phyloP scores from a whole-genome alignment of 176 grass and related monocot genomes.

The Bothriochloa decipiens region DNA sequence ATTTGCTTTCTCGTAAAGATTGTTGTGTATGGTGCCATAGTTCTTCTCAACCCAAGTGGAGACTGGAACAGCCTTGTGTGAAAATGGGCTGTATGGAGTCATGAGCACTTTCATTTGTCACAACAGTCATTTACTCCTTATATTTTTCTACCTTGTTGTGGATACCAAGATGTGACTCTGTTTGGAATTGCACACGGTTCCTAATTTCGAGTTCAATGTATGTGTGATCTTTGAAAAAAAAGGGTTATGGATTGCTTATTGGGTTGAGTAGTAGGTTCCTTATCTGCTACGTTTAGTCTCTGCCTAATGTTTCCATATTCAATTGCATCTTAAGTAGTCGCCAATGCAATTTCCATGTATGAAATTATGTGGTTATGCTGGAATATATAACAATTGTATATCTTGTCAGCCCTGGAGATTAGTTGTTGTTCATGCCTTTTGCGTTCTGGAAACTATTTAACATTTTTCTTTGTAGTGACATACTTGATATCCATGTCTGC shows the following conservation, averaged over 20 bases:
- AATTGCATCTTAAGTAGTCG: background rate
- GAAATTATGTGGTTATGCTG: background rate
- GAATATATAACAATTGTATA: background rate
- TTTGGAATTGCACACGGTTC: background rate
- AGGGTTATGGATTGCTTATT: background rate
- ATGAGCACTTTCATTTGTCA: background rate
- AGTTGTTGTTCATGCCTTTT: background rate
- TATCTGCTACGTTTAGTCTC: background rate
- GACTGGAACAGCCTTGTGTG: background rate
- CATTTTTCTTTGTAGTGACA: background rate
- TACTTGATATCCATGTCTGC: background rate
- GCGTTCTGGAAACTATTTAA: background rate
- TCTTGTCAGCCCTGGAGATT: background rate
- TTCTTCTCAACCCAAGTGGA: background rate
- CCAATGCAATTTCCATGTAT: background rate
- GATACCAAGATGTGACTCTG: background rate
- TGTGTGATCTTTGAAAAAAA: background rate
- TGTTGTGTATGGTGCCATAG: background rate
- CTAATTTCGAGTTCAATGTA: background rate
- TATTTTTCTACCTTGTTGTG: background rate
- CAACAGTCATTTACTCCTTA: background rate
- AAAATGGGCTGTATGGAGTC: background rate
- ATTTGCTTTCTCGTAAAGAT: background rate
- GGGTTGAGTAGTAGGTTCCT: background rate
- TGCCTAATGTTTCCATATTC: conserved; percentile 1